Base-by-base conservation (phyloP, 345 rosid genomes). In the Linum trigynum region DNA sequence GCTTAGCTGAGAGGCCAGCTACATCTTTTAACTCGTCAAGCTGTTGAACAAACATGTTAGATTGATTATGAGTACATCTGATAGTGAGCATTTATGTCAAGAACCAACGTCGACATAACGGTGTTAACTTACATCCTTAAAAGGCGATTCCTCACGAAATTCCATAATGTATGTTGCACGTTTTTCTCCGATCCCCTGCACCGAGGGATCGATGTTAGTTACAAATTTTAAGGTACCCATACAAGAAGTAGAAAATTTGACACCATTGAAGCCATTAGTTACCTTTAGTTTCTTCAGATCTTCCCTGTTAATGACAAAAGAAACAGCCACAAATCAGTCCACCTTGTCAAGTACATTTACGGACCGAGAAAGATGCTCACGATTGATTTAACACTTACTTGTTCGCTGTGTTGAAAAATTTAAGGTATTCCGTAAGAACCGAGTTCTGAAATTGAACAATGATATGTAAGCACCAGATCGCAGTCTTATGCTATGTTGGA, bases 111-210 rank as follows among this genome's bases (percentile, higher is more conserved):
- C 32, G 35, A 15, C 4, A 57, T n/a, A 57, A 4, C 3, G 1
- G 5, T 3, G 4, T 5, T 50, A 12, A 37, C 88, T 76, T 77
- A 90, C 97, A 9, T 69, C 72, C 60, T 85, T 83, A 53, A 90
- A 90, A 36, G 86, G 90, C 37, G 90, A 78, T 59, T 81, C 82
- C 58, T 83, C 76, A 0, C 91, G 91, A 65, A 84, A 80, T 70
- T 84, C 75, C 63, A 90, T 79, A 74, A 90, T 83, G 77, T 61
- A 76, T 5, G 74, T 74, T 0, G 97, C 97, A 74, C 95, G 81
- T 76, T 82, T 91, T 65, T 86, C 92, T 72, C 92, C 92, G 17
- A 91, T 88, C 61, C 97, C 97, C 97, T 90, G 36, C 51, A 70
- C 43, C 7, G 63, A 62, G 62, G 2, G 55, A 59, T 42, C 50